These are phyloP conservation scores for Pleurostoma richardsiae DNA, from an alignment of 2,329 filamentous ascomycete genomes.

Conservation along the genomic window DNA sequence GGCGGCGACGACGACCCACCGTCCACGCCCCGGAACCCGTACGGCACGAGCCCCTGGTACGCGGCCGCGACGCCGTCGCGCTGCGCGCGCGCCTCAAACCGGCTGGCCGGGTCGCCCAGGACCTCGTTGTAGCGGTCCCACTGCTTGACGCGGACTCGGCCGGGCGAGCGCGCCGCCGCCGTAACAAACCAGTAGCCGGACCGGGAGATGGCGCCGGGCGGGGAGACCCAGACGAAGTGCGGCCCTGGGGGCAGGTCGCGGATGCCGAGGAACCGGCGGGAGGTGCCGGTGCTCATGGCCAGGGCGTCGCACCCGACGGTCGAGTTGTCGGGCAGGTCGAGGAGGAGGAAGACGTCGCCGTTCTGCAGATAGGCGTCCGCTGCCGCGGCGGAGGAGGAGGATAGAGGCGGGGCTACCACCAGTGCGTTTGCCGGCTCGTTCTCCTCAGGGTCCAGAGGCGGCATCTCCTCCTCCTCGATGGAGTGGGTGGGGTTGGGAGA, in stretches of 20 bases:
- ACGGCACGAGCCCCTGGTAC: conserved; percentile 37
- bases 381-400: conserved; percentile 7
- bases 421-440: neutral
- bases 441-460: conserved; percentile 2
- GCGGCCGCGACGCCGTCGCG: conserved; percentile 31
- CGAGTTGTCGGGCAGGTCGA: conserved; percentile 44
- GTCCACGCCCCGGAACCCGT: conserved; percentile 24
- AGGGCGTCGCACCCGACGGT: conserved; percentile 49
- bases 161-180: conserved; percentile 10
- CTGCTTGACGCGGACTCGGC: conserved; percentile 39
- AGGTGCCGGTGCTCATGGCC: conserved; percentile 35
- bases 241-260: conserved; percentile 48
- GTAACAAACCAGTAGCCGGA: conserved; percentile 54
- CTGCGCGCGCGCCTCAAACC: conserved; percentile 39
- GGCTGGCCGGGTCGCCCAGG: conserved; percentile 39
- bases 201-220: conserved; percentile 41
- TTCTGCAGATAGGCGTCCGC: conserved; percentile 18
- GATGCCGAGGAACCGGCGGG: conserved; percentile 42
- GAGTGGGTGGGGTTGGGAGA: conserved; percentile 10
- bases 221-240: conserved; percentile 56
- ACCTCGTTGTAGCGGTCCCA: conserved; percentile 55
- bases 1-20: neutral
- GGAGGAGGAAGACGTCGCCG: conserved; percentile 47
- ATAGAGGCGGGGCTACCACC: neutral
- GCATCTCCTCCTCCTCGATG: conserved; percentile 8